Percentiles rank a stretch among this genome's conserved stretches.
Evolutionary conservation across 331 rosid genomes (phyloP).

Genomic region (Malus hybrid): DNA sequence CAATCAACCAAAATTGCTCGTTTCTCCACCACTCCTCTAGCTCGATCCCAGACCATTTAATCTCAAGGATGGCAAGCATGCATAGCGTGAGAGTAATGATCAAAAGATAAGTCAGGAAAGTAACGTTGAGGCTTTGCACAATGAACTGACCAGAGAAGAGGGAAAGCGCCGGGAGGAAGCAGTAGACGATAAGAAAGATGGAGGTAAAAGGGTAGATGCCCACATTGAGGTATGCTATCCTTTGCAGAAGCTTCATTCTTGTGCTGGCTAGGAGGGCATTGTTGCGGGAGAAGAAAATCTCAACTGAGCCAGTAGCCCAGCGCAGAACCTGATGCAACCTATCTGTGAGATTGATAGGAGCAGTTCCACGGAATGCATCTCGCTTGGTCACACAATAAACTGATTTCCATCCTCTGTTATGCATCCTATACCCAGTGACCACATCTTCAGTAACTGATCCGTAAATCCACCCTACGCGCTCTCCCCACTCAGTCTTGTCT

Average conservation of each 20-base stretch:
- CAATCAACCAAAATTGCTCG: constrained; percentile 81
- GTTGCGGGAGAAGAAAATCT: constrained; percentile 77
- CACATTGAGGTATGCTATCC: constrained; percentile 74
- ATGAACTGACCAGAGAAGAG: constrained; percentile 73
- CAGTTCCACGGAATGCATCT: constrained; percentile 79
- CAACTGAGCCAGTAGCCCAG: constrained; percentile 88
- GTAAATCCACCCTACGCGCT: constrained; percentile 75
- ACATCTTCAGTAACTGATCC: constrained; percentile 89
- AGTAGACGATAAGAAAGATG: constrained; percentile 67
- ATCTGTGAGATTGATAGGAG: constrained; percentile 77
- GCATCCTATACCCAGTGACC: constrained; percentile 84
- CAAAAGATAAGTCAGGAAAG: constrained; percentile 61
- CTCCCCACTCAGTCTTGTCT: constrained; percentile 84
- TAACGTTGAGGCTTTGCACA: constrained; percentile 53
- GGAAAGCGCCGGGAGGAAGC: constrained; percentile 84
- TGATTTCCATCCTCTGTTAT: constrained; percentile 81
- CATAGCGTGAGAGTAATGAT: constrained; percentile 55
- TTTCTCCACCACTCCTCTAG: constrained; percentile 92
- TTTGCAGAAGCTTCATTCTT: constrained; percentile 54
- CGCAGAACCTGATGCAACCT: constrained; percentile 78
- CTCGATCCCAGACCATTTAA: constrained; percentile 77
- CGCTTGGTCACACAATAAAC: constrained; percentile 78
- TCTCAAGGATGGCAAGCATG: constrained; percentile 60
- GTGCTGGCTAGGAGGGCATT: constrained; percentile 62
- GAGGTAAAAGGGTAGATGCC: constrained; percentile 85